phyloP scores from a whole-genome alignment of 2,329 filamentous ascomycete species.

The Graphiopsis chlorocephala region DNA sequence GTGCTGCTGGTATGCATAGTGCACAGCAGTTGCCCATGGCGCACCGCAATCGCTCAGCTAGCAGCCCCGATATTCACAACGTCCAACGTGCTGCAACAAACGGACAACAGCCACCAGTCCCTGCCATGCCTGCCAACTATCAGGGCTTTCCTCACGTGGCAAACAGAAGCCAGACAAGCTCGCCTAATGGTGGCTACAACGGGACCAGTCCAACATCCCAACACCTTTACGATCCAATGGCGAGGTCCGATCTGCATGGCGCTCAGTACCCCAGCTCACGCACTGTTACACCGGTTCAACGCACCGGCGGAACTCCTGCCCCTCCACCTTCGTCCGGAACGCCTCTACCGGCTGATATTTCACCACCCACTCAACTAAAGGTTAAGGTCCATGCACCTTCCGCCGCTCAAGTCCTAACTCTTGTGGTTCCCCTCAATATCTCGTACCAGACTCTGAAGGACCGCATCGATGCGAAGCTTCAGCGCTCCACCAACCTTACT shows the following conservation, averaged over 20 bases:
- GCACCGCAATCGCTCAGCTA: constrained; percentile 78
- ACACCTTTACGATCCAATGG: constrained; percentile 1
- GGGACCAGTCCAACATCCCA: constrained; percentile 10
- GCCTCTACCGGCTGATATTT: constrained; percentile 18
- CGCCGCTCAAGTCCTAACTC: constrained; percentile 84
- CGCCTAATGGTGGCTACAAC: constrained; percentile 50
- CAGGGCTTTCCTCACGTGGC: constrained; percentile 35
- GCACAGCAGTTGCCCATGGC: constrained; percentile 44
- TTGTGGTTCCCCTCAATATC: constrained; percentile 96
- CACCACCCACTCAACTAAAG: constrained; percentile 71
- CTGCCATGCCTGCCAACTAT: constrained; percentile 32
- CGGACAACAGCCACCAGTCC: constrained; percentile 48
- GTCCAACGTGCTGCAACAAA: constrained; percentile 57
- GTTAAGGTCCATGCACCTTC: constrained; percentile 81
- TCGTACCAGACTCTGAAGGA: constrained; percentile 91
- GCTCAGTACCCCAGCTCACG: constrained; percentile 31
- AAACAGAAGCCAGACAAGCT: constrained; percentile 77
- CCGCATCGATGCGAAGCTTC: constrained; percentile 92
- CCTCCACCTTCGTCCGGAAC: constrained; percentile 24
- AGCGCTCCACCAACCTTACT: constrained; percentile 77
- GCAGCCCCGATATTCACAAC: constrained; percentile 88
- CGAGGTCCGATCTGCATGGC: constrained; percentile 15
- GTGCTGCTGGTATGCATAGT: constrained; percentile 49
- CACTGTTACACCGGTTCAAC: constrained; percentile 40
- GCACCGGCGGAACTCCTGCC: constrained; percentile 31